These are phyloP conservation scores for Lagerstroemia speciosa DNA, from an alignment of 345 rosid species.

Conservation along the genomic window DNA sequence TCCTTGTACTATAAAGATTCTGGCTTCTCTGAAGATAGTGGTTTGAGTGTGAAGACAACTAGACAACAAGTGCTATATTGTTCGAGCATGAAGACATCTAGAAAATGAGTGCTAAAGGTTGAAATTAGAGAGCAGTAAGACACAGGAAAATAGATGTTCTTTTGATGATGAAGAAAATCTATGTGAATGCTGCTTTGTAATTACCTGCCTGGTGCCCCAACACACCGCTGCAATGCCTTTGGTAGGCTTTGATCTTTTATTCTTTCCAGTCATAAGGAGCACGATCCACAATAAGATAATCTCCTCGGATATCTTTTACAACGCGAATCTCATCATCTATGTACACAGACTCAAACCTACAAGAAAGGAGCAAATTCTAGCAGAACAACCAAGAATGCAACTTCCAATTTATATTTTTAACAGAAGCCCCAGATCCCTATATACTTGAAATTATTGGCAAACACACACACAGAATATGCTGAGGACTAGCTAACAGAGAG, in stretches of 20 bases:
- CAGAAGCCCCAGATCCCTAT: neutral
- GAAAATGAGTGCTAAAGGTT: neutral
- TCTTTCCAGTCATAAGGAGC: conserved; percentile 29
- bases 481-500: neutral
- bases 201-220: neutral
- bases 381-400: neutral
- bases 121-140: neutral
- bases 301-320: conserved; percentile 30
- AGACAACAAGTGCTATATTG: neutral
- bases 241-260: conserved; percentile 7
- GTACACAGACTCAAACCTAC: conserved; percentile 31
- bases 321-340: conserved; percentile 30
- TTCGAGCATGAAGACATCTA: too few relatives aligned
- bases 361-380: neutral
- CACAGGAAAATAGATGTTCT: neutral
- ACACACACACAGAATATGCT: too few relatives aligned
- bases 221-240: neutral
- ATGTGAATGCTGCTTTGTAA: neutral
- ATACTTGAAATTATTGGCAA: neutral
- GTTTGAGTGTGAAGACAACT: neutral
- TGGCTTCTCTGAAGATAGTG: neutral
- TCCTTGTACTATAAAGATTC: neutral
- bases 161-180: neutral
- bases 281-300: conserved; percentile 26
- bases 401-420: too few relatives aligned